Evolutionary conservation across 352 stramenopile species (phyloP).

Genomic region (Globisporangium nagaii): DNA sequence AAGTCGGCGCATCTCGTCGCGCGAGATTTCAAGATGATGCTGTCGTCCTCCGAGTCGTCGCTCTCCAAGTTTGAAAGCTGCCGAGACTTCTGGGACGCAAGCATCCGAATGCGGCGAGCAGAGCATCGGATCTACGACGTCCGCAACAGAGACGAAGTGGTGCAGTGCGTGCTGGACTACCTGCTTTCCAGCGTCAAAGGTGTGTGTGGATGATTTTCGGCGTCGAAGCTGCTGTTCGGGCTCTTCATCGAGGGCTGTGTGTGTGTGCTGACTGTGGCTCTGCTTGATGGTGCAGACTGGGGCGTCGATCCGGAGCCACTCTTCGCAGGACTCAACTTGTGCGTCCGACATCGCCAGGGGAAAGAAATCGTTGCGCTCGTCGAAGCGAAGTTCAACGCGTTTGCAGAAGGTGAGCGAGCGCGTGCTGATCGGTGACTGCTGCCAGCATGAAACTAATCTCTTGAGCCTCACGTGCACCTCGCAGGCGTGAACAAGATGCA

Average conservation of each 20-base stretch:
- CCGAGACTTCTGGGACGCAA: constrained; percentile 38
- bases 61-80: constrained; percentile 45
- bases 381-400: constrained; percentile 51
- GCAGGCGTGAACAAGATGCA: constrained; percentile 52
- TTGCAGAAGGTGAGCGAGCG: constrained; percentile 23
- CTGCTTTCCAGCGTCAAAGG: constrained; percentile 57
- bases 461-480: no score
- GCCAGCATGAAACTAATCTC: no score
- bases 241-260: no score
- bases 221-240: no score
- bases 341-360: constrained; percentile 40
- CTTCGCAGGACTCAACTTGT: constrained; percentile 65
- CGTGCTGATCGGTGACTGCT: no score
- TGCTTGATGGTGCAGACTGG: constrained; percentile 34
- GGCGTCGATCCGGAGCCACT: constrained; percentile 57
- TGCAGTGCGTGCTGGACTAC: constrained; percentile 46
- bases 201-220: constrained; percentile 2
- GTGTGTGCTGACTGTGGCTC: not conserved
- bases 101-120: constrained; percentile 19
- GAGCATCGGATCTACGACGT: constrained; percentile 19
- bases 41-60: constrained; percentile 12
- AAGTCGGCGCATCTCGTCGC: constrained; percentile 46
- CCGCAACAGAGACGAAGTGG: constrained; percentile 34
- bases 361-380: constrained; percentile 27
- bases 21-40: constrained; percentile 31